phyloP scores from a whole-genome alignment of 306 rosid genomes.

The Oxytropis ochrocephala region DNA sequence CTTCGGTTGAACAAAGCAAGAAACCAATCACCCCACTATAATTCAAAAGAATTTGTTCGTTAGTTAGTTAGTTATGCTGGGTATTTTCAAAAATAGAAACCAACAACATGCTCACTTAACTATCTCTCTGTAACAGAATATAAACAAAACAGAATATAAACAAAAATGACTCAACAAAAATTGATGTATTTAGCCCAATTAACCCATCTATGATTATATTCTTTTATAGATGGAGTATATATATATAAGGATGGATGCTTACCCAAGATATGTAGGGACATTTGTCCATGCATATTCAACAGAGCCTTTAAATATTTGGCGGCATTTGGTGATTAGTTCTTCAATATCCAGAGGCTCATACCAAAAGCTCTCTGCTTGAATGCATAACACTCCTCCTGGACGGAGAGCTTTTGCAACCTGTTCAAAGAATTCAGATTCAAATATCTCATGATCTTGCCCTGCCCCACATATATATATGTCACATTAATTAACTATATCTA shows the following conservation, averaged over 20 bases:
- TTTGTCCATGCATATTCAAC: constrained; percentile 61
- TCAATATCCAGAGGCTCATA: constrained; percentile 30
- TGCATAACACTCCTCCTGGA: constrained; percentile 55
- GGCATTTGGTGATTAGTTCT: constrained; percentile 28
- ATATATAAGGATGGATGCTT: background rate
- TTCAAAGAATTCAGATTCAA: constrained; percentile 37
- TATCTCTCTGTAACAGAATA: too few relatives aligned
- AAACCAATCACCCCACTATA: constrained; percentile 72
- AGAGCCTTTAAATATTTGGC: constrained; percentile 51
- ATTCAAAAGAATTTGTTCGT: too few relatives aligned
- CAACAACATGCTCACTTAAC: too few relatives aligned
- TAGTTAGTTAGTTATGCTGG: too few relatives aligned
- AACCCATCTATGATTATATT: too few relatives aligned
- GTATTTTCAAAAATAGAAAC: too few relatives aligned
- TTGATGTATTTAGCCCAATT: too few relatives aligned
- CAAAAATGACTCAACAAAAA: too few relatives aligned
- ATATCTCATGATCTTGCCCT: constrained; percentile 53
- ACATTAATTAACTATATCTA: background rate
- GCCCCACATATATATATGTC: background rate
- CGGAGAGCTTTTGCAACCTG: constrained; percentile 42
- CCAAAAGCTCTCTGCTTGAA: constrained; percentile 73
- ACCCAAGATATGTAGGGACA: constrained; percentile 74
- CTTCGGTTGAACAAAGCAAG: constrained; percentile 66
- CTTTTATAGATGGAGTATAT: too few relatives aligned
- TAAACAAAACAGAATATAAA: too few relatives aligned